Base-by-base conservation (phyloP, 225 moss, liverwort and hornwort species). In the Neckera pumila region DNA sequence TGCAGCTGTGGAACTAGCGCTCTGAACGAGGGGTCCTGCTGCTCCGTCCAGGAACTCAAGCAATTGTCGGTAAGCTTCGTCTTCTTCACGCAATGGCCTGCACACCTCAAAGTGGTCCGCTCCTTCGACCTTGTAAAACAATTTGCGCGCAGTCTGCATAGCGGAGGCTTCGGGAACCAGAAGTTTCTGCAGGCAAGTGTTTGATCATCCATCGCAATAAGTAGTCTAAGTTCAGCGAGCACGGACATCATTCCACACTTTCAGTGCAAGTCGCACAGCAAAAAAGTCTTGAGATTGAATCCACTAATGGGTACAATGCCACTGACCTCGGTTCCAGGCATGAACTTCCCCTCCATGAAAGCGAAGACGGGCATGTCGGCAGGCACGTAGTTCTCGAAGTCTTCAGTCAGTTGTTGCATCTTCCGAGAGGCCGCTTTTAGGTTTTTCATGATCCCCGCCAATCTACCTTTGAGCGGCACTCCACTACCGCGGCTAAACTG, bases 391-490 rank as follows among this genome's bases (percentile, higher is more conserved):
- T 71, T 88, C 67, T 89, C 58, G 79, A 91, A 91, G 56, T 91
- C 86, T 6, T 1, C 86, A 3, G 88, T 91, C 86, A 91, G 83
- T 83, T 91, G 88, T 30, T 86, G 77, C 91, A 91, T 91, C n/a
- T 91, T 19, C 62, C 89, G 91, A 73, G 88, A 86, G 42, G 16
- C 20, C 7, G 28, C 63, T 10, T 86, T 57, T 17, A 88, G 88
- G 17, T 88, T 89, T n/a, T 89, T 86, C 91, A 91, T 91, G 82
- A 91, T 86, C 82, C 91, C 91, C 15, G 91, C 86, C 83, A 91
- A 83, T 27, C 91, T 88, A 6, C 83, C 86, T 74, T 57, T n/a
- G 27, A 16, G 73, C 21, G 76, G 23, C n/a, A 85, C 57, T 47
- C 47, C 57, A 45, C 40, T 85, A 8, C 85, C 59, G 9, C 31